Evolutionary conservation across 139 green algal species (phyloP).

Genomic region (Chlorella sp.): DNA sequence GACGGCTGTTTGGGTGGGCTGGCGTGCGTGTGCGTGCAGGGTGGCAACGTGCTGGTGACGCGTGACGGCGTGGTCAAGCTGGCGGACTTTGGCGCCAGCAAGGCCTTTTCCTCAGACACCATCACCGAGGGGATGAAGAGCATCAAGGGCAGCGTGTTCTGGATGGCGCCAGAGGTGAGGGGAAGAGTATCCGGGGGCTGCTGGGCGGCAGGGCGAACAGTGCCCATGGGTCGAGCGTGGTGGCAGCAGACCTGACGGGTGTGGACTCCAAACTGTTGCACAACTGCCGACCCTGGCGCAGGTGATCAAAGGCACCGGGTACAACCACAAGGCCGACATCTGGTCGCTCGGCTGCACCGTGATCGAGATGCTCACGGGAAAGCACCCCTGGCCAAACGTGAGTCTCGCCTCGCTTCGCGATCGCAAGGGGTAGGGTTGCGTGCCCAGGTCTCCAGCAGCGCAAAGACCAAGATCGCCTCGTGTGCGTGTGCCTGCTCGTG

Average conservation of each 20-base stretch:
- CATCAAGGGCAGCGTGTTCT: conserved; percentile 90
- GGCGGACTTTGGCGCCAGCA: conserved; percentile 89
- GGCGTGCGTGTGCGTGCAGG: too few species aligned
- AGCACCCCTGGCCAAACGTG: conserved; percentile 51
- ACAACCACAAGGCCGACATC: conserved; percentile 82
- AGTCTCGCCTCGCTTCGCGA: neutral
- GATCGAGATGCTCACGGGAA: conserved; percentile 93
- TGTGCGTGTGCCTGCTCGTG: neutral
- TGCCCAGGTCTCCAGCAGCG: neutral
- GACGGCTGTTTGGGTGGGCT: too few species aligned
- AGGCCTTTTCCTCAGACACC: conserved; percentile 29
- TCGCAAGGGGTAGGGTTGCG: neutral
- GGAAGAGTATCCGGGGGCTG: too few species aligned
- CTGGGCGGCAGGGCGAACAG: too few species aligned
- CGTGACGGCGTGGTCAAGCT: conserved; percentile 89
- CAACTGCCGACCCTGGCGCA: too few species aligned
- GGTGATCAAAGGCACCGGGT: conserved; percentile 24
- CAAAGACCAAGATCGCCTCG: too few species aligned
- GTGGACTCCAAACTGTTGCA: too few species aligned
- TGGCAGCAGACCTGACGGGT: too few species aligned
- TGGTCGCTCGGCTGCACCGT: conserved; percentile 95
- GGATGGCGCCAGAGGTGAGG: conserved; percentile 96
- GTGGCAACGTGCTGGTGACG: conserved; percentile 92
- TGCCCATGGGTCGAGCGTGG: too few species aligned
- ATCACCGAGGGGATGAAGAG: conserved; percentile 51